Evolutionary conservation across 345 rosid genomes (phyloP), one percentile per base, ranked within the genome.

Genomic region (Eucalyptus erythrocorys): DNA sequence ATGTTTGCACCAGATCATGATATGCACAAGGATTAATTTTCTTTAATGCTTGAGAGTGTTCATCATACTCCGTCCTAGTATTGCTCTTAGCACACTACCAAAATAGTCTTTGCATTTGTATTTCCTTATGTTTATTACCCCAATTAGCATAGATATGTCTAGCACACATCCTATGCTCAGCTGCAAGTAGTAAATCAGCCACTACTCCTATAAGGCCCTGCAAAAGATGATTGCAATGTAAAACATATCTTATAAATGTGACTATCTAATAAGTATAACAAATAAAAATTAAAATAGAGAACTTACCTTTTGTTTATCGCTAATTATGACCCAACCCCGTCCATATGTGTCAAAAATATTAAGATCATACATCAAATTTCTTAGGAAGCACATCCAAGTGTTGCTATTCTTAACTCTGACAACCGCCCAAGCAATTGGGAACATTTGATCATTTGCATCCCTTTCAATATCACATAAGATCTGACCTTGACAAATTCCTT

Each of bases 171-270:
- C 3, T n/a, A 64, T 13, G 10, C 37, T 64, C 10, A 30, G 3
- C 1, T n/a, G 9, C 4, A 13, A 1, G 37, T 0, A 30, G 34
- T 32, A n/a, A 30, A 4, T 13, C 2, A 64, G 9, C 37, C 10
- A n/a, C 3, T 12, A 2, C 71, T 64, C 8, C 19, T 64, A 64
- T 10, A n/a, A 64, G 71, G 19, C 71, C 2, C 2, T 14, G 3
- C 17, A 30, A 53, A 30, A 66, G 40, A 66, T 8, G 3, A 66
- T 15, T 66, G 9, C 22, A 66, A 66, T 66, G 4, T 30, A 61
- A 61, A 61, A 13, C 34, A 6, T 12, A 61, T 13, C 0, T 30
- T 61, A 61, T 15, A 16, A 49, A 49, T 49, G 53, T 49, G 53
- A 16, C 53, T 49, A 49, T 49, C 7, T 49, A 49, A 49, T 3